Evolutionary conservation across 345 rosid species (phyloP), one percentile per base, ranked within the genome.

Genomic region (Melastoma malabathricum): DNA sequence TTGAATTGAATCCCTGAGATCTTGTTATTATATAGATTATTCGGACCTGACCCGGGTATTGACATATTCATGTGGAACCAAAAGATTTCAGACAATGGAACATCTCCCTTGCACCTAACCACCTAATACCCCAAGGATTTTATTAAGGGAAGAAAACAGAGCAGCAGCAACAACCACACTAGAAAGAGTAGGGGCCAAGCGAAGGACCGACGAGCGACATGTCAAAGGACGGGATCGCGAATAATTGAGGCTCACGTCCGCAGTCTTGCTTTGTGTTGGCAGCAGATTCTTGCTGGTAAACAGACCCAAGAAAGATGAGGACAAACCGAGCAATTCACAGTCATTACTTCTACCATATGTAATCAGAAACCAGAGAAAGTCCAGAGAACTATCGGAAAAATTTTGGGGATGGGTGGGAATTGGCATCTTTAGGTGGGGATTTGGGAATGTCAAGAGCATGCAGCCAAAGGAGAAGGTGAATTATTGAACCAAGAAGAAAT

Each of bases 121-220:
- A 81, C 77, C 82, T 68, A 77, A 78, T 64, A 58, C 73, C 66
- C 57, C n/a, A n/a, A n/a, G 45, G 46, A 2, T 31, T 75, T 68
- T 46, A 74, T 67, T 63, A 78, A 46, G 54, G 51, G 57, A 73
- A 72, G 64, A 72, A 58, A 72, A 74, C 82, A 81, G 59, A 53
- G 16, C 55, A 57, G 43, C 44, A 54, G 27, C 38, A 72, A 68
- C 75, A 50, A 64, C 67, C 59, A 23, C 50, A 49, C 67, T 29
- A 25, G 46, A 16, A 27, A 52, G 20, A 47, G 9, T 61, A 44
- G 16, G 13, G 5, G 14, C 47, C 18, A 51, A 15, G 43, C 54
- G 29, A 25, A 51, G 54, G 7, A n/a, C n/a, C n/a, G n/a, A 31
- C 10, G 38, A 9, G 10, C 10, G 38, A 31, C 38, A 3, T 31